These are phyloP conservation scores for Microcos paniculata DNA, from an alignment of 345 rosid species.

Conservation along the genomic window DNA sequence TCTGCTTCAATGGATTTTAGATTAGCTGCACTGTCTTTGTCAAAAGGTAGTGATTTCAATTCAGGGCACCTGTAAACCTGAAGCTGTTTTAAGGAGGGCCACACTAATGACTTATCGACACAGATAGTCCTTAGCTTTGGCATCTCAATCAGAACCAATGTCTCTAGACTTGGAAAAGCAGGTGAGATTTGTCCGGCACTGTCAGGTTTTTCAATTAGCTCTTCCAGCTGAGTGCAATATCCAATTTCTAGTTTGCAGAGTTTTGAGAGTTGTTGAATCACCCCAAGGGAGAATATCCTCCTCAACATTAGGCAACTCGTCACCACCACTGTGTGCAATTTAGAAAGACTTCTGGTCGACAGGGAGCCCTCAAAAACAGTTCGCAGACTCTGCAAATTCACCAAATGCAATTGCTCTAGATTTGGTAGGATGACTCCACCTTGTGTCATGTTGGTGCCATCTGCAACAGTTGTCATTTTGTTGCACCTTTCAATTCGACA, in stretches of 20 bases:
- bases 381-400: not conserved
- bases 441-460: not conserved
- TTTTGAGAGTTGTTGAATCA: slow-evolving; percentile 26
- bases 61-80: slow-evolving; percentile 18
- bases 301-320: slow-evolving; percentile 16
- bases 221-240: slow-evolving; percentile 24
- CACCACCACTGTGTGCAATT: slow-evolving; percentile 17
- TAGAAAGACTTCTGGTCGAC: slow-evolving; percentile 22
- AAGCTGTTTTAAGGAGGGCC: slow-evolving; percentile 22
- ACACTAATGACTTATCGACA: slow-evolving; percentile 18
- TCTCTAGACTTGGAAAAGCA: slow-evolving; percentile 21
- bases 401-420: slow-evolving; percentile 11
- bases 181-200: not conserved
- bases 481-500: slow-evolving; percentile 10
- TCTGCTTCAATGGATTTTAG: slow-evolving; percentile 8
- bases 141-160: slow-evolving; percentile 19
- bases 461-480: slow-evolving; percentile 14
- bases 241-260: slow-evolving; percentile 25
- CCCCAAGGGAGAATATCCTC: slow-evolving; percentile 11
- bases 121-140: slow-evolving; percentile 27
- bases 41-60: slow-evolving; percentile 20
- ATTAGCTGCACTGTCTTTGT: slow-evolving; percentile 12
- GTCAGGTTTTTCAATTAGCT: slow-evolving; percentile 19
- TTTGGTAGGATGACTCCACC: slow-evolving; percentile 4
- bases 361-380: slow-evolving; percentile 31